Conservation (phyloP, 2,329 filamentous ascomycete genomes). For the Colletotrichum endophyticum region DNA sequence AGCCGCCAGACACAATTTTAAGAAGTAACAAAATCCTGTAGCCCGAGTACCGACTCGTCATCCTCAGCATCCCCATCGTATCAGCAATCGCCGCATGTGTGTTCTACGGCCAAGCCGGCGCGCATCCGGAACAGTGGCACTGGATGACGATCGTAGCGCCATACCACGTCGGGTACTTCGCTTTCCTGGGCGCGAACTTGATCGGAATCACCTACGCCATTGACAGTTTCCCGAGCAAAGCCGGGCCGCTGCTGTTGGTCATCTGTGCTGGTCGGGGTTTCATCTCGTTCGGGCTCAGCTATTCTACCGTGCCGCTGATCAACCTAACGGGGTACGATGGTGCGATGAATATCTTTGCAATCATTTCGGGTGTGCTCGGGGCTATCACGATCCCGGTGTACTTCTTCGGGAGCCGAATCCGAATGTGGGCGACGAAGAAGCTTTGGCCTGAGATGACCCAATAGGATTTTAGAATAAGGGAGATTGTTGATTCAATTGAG, state of each 20-base stretch:
- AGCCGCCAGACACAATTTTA: accelerated
- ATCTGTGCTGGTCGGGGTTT: conserved; percentile 28
- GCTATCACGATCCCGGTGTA: not conserved
- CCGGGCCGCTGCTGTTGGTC: conserved; percentile 27
- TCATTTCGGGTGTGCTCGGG: conserved; percentile 22
- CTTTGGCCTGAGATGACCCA: not conserved
- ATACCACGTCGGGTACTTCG: conserved; percentile 24
- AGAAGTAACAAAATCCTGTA: conserved; percentile 19
- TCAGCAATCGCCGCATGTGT: conserved; percentile 39
- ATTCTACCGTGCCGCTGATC: conserved; percentile 25
- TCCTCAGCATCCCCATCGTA: conserved; percentile 37
- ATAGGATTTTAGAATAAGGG: not conserved
- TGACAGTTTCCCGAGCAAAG: conserved; percentile 31
- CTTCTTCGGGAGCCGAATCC: not conserved
- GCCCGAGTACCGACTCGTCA: conserved; percentile 42
- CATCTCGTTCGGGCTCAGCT: conserved; percentile 29
- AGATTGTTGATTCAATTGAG: not conserved
- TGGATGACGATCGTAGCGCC: conserved; percentile 24
- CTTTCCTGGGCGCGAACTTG: conserved; percentile 29
- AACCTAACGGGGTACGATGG: conserved; percentile 23
- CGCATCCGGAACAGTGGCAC: conserved; percentile 30
- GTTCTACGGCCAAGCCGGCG: conserved; percentile 40
- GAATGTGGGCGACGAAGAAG: conserved; percentile 4
- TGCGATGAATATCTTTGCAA: conserved; percentile 25
- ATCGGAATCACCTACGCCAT: conserved; percentile 31